Evolutionary conservation across 495 filamentous ascomycete genomes (phyloP), one percentile per base, ranked within the genome.

Genomic region (Achaetomiella virescens): DNA sequence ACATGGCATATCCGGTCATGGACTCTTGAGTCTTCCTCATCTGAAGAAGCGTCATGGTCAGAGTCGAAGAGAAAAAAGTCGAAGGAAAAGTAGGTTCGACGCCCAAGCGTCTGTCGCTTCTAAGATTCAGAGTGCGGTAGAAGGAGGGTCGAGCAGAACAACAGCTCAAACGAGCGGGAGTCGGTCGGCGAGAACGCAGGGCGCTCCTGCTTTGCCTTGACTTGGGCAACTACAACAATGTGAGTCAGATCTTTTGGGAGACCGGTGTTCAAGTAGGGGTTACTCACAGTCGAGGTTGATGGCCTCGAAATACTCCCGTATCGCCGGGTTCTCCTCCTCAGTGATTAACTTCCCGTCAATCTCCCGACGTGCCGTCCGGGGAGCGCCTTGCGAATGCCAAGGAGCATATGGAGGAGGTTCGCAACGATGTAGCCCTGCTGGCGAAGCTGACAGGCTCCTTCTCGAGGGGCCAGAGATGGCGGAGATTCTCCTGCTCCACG

Each of bases 371-470:
- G 66, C 67, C 0, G 81, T 82, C 61, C 83, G 83, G 5, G 87
- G 0, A 85, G 83, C 8, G 87, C 73, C 49, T 81, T 82, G 33
- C 89, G 83, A 70, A 91, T 90, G 48, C 78, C 77, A 33, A 91
- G 73, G 15, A 95, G 72, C 84, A 89, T 90, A 54, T 82, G 74
- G 21, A 93, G 63, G 38, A 91, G 81, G 35, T 88, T 80, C 1
- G 85, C 80, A 44, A 93, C 84, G 29, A 80, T 79, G 33, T 87
- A 81, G 43, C 86, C 88, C 73, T 93, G 88, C 60, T 77, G 78
- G 79, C 81, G 59, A 84, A 90, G 56, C 74, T 78, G 0, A 73
- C 72, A 0, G 87, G 86, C 3, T 81, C 80, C 58, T 82, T 82
- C 59, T 87, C 82, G 17, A 95, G 72, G 1, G 89, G 88, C 88